phyloP scores from a whole-genome alignment of 768 basidiomycete species.

The Nevesoporus exiguus region DNA sequence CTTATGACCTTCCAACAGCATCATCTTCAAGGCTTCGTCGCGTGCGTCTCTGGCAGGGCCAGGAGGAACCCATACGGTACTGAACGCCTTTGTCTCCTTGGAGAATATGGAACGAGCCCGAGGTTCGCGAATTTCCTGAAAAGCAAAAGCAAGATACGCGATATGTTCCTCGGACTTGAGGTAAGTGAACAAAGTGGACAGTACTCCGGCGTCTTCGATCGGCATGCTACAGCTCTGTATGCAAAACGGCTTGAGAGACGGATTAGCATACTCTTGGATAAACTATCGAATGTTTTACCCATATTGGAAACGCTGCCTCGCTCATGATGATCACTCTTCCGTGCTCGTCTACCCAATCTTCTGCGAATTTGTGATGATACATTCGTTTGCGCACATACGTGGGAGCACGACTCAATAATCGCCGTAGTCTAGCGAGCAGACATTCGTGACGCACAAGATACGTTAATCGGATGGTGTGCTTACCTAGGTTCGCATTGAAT shows the following conservation, averaged over 20 bases:
- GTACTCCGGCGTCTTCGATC: conserved; percentile 34
- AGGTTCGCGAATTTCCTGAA: conserved; percentile 57
- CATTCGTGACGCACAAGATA: neutral
- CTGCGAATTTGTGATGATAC: conserved; percentile 38
- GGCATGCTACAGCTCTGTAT: conserved; percentile 37
- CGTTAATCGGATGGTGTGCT: conserved; percentile 4
- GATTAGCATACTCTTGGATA: neutral
- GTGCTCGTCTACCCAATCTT: conserved; percentile 49
- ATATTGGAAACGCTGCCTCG: conserved; percentile 58
- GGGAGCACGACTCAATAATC: conserved; percentile 35
- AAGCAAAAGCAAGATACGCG: conserved; percentile 48
- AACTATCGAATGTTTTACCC: conserved; percentile 33
- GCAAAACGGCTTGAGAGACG: conserved; percentile 43
- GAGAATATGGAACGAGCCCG: conserved; percentile 42
- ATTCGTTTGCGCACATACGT: conserved; percentile 39
- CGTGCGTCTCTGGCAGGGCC: conserved; percentile 48
- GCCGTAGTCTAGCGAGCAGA: conserved; percentile 35
- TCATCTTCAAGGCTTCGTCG: conserved; percentile 35
- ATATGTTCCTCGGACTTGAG: conserved; percentile 49
- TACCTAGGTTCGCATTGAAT: conserved; percentile 40
- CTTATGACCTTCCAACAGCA: conserved; percentile 28
- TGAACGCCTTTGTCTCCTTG: conserved; percentile 44
- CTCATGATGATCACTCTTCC: conserved; percentile 53
- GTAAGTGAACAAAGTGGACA: conserved; percentile 38
- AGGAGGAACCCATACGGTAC: conserved; percentile 40